phyloP scores from a whole-genome alignment of 2,329 filamentous ascomycete genomes.

The Didymella keratinophila region DNA sequence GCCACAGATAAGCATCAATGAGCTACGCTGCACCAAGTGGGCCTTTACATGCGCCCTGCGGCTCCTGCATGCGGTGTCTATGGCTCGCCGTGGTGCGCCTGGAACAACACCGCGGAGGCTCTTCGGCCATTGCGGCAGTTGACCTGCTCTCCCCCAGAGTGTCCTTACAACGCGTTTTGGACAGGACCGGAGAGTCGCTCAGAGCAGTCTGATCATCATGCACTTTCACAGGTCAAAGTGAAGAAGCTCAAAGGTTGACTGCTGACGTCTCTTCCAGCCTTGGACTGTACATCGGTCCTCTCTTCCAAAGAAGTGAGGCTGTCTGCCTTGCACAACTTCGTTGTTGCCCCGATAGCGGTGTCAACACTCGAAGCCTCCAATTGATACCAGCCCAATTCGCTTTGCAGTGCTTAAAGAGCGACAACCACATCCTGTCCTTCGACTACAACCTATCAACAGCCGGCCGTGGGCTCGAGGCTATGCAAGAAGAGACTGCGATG shows the following conservation, averaged over 20 bases:
- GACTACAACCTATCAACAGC: background rate
- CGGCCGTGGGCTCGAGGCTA: background rate
- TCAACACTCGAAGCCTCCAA: background rate
- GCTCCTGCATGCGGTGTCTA: conserved; percentile 4
- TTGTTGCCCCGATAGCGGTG: background rate
- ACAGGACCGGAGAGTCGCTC: background rate
- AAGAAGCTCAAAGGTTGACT: background rate
- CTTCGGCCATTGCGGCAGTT: background rate
- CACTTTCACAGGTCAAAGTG: background rate
- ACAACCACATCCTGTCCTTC: background rate
- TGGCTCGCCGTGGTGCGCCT: conserved; percentile 3
- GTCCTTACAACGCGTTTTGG: background rate
- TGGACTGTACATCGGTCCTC: background rate
- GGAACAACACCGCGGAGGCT: background rate
- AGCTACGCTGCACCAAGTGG: conserved; percentile 10
- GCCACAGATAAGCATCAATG: conserved; percentile 19
- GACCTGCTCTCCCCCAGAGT: background rate
- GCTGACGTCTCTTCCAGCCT: background rate
- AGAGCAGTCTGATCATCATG: background rate
- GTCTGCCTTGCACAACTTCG: background rate
- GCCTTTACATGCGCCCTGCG: conserved; percentile 9
- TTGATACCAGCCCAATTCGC: background rate
- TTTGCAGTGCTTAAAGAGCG: background rate
- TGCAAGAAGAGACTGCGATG: background rate
- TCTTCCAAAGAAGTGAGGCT: background rate